Evolutionary conservation across 2,329 filamentous ascomycete genomes (phyloP), one percentile per base, ranked within the genome.

Genomic region (Ceratocystis smalleyi): DNA sequence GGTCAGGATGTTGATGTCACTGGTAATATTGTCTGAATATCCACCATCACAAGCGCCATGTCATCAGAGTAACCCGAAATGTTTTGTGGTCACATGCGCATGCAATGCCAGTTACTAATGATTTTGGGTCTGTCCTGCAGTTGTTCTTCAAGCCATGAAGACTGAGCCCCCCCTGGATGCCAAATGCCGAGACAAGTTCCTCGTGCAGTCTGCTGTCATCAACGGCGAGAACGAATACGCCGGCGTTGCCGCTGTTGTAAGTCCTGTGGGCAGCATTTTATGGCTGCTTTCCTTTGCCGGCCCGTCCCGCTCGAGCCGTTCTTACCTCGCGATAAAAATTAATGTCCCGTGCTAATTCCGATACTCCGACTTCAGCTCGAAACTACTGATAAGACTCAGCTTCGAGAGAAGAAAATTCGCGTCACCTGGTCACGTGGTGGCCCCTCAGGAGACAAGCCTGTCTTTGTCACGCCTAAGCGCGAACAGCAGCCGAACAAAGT

Each of bases 71-170:
- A 51, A 24, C 47, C 24, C 24, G 47, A 15, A 51, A 51, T 51
- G 47, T 24, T 51, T 24, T 51, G 47, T 24, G 19, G 65, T 69
- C 67, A 70, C 64, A 69, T 66, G 63, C 62, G 64, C 67, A 69
- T 70, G 64, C 71, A 69, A 66, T 45, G 24, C 54, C 24, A 32
- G 24, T 57, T 57, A 35, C 54, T 57, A 57, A 57, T 19, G 1
- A 17, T n/a, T 24, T 40, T 24, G 19, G 35, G 15, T 65, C 17
- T 40, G 17, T 40, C 19, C 24, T 24, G 62, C 68, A 95, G 94
- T 99, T 66, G 85, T 97, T 45, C 84, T 99, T 51, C 94, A 99
- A 78, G 91, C 92, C 27, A 96, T 99, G 94, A 96, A 96, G 80
- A 84, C 90, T 72, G 91, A 97, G 71, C 92, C 92, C 64, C 83